Evolutionary conservation across 495 filamentous ascomycete genomes (phyloP).

Genomic region (Aspergillus campestris): DNA sequence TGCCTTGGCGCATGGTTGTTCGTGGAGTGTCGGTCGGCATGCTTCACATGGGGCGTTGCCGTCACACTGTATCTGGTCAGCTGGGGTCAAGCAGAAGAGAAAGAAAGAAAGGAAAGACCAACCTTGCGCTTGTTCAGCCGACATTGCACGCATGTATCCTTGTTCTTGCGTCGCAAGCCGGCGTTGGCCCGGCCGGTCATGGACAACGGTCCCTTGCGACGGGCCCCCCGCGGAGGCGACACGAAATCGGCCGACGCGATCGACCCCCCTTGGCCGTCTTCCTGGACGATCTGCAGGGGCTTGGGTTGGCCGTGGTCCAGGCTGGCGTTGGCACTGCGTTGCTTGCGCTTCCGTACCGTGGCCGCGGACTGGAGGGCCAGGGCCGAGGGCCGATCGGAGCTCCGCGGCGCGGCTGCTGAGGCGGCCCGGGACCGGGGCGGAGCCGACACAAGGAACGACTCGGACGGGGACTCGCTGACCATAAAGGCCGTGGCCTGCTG

Average conservation of each 20-base stretch:
- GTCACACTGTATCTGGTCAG: constrained; percentile 28
- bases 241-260: constrained; percentile 44
- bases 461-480: constrained; percentile 30
- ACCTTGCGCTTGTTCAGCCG: constrained; percentile 43
- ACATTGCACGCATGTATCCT: constrained; percentile 42
- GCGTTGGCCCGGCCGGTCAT: constrained; percentile 40
- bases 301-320: constrained; percentile 25
- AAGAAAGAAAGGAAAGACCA: constrained; percentile 1
- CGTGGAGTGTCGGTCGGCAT: constrained; percentile 38
- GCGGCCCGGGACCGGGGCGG: constrained; percentile 21
- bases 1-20: constrained; percentile 40
- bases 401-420: constrained; percentile 19
- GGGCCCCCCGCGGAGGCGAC: constrained; percentile 37
- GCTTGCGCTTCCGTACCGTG: constrained; percentile 36
- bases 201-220: constrained; percentile 38
- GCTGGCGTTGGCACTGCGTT: constrained; percentile 21
- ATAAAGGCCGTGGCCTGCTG: constrained; percentile 31
- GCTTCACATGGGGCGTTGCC: constrained; percentile 42
- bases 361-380: constrained; percentile 31
- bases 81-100: neutral
- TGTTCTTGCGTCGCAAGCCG: constrained; percentile 39
- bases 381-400: constrained; percentile 18
- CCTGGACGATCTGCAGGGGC: constrained; percentile 40
- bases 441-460: constrained; percentile 21
- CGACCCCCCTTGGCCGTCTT: constrained; percentile 39